Evolutionary conservation across 164 flowering plant genomes (phyloP), one percentile per base, ranked within the genome.

Genomic region (Amborella trichopoda): DNA sequence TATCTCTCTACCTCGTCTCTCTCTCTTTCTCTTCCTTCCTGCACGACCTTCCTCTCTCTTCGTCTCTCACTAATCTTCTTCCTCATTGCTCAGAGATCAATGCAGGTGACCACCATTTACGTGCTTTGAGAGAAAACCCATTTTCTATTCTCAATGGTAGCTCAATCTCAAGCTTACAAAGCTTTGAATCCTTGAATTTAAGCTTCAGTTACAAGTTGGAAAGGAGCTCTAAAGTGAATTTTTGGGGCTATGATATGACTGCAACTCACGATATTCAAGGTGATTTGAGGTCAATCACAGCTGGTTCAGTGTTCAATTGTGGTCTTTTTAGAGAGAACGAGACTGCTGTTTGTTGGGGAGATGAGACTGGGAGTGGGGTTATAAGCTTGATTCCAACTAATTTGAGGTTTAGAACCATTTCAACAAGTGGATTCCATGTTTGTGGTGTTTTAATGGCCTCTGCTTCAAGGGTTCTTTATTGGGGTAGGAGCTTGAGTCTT

Each of bases 241-340:
- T 96, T 47, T 91, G 98, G 98, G 98, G 98, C 0, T 91, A 87
- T 50, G 87, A 91, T 64, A 91, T 91, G 96, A 91, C 98, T 2
- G 70, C 57, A 16, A 78, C 60, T 52, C 64, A 74, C 66, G 70
- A 32, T 8, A 81, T 87, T 52, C 63, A 64, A 48, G 84, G 81
- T 24, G 68, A 65, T 58, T 60, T 87, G 47, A 67, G 56, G 38
- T 83, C 96, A 1, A 72, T 91, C 24, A 72, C 98, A 3, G 87
- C 96, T 32, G 96, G 98, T 32, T 80, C 98, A 3, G 88, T 65
- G 65, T 91, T 91, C 55, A 83, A 75, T 44, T 91, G 98, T 50
- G 98, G 83, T 2, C 50, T 87, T 62, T 80, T 82, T 55, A 66
- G 72, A n/a, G 68, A 66, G 46, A 87, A 91, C 25, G 51, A 68